These are phyloP conservation scores for Trichoderma sp. DNA, from an alignment of 2,329 filamentous ascomycete genomes.

Conservation along the genomic window DNA sequence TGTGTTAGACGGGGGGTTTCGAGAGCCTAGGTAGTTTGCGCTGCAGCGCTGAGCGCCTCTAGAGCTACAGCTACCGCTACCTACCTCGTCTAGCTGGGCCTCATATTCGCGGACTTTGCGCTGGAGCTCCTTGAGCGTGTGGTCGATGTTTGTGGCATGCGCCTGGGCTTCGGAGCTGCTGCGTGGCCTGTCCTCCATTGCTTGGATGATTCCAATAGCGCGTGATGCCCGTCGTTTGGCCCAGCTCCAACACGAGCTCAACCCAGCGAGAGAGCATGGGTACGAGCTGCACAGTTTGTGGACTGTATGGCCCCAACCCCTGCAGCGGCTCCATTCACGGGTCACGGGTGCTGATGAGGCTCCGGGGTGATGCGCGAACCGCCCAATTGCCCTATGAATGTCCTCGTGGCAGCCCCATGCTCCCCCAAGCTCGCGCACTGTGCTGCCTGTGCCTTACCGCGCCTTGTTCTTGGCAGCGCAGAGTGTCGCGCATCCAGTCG, in stretches of 20 bases:
- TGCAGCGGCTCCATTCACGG: neutral
- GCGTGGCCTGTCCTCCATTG: slow-evolving; percentile 34
- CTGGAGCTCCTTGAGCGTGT: slow-evolving; percentile 69
- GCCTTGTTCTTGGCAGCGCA: slow-evolving; percentile 6
- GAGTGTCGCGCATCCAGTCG: slow-evolving; percentile 17
- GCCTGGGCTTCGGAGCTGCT: slow-evolving; percentile 34
- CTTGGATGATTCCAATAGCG: neutral
- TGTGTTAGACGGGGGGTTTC: slow-evolving; percentile 8
- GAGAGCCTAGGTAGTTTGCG: neutral
- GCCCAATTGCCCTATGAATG: neutral
- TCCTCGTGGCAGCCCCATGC: neutral
- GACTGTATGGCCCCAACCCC: neutral
- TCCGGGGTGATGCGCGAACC: neutral
- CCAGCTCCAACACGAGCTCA: neutral
- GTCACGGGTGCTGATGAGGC: neutral
- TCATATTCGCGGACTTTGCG: slow-evolving; percentile 58
- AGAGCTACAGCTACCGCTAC: neutral
- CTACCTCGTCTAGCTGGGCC: slow-evolving; percentile 51
- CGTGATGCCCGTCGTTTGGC: neutral
- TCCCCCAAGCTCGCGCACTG: slow-evolving; percentile 6
- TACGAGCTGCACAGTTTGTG: neutral
- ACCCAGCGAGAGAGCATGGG: neutral
- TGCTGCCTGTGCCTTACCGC: slow-evolving; percentile 2
- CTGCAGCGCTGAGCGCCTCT: neutral
- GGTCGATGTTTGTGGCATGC: slow-evolving; percentile 59